These are phyloP conservation scores for Huntiella moniliformis DNA, from an alignment of 2,329 filamentous ascomycete species.

Conservation along the genomic window DNA sequence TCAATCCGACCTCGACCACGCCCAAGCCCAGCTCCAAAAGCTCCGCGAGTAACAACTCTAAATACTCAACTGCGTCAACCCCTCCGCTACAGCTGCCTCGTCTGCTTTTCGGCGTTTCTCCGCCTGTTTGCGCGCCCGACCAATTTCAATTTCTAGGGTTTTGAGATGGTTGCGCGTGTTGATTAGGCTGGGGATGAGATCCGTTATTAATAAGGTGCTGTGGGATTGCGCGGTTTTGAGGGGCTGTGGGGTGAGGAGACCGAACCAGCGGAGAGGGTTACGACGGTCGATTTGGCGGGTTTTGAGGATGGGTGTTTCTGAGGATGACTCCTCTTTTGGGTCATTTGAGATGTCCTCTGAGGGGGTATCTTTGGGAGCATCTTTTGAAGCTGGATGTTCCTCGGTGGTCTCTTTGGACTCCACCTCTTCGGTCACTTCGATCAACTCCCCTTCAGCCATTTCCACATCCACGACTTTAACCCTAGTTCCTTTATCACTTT, in stretches of 20 bases:
- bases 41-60: conserved; percentile 10
- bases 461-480: conserved; percentile 1
- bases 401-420: not conserved
- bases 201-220: conserved; percentile 36
- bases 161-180: conserved; percentile 42
- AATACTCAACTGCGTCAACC: too few relatives aligned
- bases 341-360: conserved; percentile 11
- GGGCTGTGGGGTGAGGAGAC: conserved; percentile 31
- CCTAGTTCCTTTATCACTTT: conserved; percentile 2
- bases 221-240: conserved; percentile 39
- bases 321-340: not conserved
- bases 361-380: not conserved
- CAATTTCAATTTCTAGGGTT: conserved; percentile 48
- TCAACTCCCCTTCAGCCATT: conserved; percentile 9
- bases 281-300: conserved; percentile 6
- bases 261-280: conserved; percentile 43
- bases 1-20: not conserved
- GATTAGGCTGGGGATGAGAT: conserved; percentile 36
- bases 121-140: conserved; percentile 37
- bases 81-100: not conserved
- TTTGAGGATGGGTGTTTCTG: not conserved
- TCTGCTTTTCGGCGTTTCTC: conserved; percentile 22
- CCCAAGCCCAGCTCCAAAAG: not conserved
- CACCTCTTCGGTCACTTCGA: conserved; percentile 11
- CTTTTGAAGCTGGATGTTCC: conserved; percentile 7